Conservation (phyloP, 78 protist species). For the Dictyostelium brefeldianum region DNA sequence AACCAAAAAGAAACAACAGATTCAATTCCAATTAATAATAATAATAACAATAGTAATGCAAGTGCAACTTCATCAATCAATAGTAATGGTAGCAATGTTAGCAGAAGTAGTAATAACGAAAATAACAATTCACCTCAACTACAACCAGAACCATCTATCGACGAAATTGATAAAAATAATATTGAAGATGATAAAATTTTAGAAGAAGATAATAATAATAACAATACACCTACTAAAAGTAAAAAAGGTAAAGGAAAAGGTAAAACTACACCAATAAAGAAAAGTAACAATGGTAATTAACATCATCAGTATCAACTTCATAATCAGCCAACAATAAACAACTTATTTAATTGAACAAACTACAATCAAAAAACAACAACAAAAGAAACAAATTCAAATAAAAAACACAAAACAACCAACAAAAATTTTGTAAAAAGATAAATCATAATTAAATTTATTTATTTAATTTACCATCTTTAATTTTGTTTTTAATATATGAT, state of each 20-base stretch:
- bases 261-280: not conserved
- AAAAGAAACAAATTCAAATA: not conserved
- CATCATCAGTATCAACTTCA: too few relatives aligned
- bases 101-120: not conserved
- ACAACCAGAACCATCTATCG: constrained; percentile 1
- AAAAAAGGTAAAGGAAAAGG: constrained; percentile 15
- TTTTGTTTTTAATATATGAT: too few relatives aligned
- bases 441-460: too few relatives aligned
- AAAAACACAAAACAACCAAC: too few relatives aligned
- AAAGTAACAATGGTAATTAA: not conserved
- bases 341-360: not conserved
- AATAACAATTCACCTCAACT: not conserved
- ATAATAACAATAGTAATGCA: not conserved
- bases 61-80: too few relatives aligned
- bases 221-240: not conserved
- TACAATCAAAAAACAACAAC: not conserved
- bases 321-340: too few relatives aligned
- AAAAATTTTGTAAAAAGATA: too few relatives aligned
- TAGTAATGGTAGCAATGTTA: too few relatives aligned
- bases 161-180: not conserved
- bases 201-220: not conserved
- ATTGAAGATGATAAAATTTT: not conserved
- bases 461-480: too few relatives aligned
- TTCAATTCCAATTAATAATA: not conserved
- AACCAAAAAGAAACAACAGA: constrained; percentile 54